Conservation (phyloP, 1,284 basidiomycete species). For the Rhodotorula sp. region DNA sequence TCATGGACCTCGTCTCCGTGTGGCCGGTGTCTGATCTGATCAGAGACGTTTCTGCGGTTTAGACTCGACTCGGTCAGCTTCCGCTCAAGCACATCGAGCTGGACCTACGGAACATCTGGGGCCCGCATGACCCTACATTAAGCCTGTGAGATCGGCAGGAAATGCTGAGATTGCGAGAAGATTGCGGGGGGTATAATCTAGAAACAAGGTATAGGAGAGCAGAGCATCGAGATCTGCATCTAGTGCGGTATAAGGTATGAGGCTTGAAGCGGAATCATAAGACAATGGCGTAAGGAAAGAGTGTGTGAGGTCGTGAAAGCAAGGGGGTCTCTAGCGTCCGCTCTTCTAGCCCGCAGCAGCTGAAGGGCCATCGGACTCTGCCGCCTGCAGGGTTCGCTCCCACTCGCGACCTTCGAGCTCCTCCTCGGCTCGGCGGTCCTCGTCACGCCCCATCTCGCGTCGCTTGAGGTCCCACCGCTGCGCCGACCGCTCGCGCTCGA, state of each 20-base stretch:
- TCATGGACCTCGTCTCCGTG: not conserved
- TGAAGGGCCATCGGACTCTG: not conserved
- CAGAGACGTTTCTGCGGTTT: not conserved
- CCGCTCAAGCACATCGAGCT: not conserved
- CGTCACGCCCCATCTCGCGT: conserved; percentile 8
- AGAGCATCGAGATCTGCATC: too few relatives aligned
- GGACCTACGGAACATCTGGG: not conserved
- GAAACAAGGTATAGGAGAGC: too few relatives aligned
- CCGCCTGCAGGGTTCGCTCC: conserved; percentile 9
- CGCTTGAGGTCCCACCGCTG: conserved; percentile 11
- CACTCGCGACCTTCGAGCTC: conserved; percentile 19
- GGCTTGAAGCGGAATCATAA: not conserved
- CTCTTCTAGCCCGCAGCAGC: not conserved
- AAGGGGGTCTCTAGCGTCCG: not conserved
- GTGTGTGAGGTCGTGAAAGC: not conserved
- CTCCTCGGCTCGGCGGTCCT: conserved; percentile 15
- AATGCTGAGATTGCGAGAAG: too few relatives aligned
- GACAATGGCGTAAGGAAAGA: not conserved
- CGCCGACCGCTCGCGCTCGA: conserved; percentile 11
- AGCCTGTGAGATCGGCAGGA: too few relatives aligned
- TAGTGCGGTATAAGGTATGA: too few relatives aligned
- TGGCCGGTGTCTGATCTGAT: too few relatives aligned
- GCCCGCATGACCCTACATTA: not conserved
- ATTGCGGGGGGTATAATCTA: too few relatives aligned
- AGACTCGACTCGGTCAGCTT: not conserved